phyloP scores from a whole-genome alignment of 345 rosid genomes.

The Eucalyptus caleyi region DNA sequence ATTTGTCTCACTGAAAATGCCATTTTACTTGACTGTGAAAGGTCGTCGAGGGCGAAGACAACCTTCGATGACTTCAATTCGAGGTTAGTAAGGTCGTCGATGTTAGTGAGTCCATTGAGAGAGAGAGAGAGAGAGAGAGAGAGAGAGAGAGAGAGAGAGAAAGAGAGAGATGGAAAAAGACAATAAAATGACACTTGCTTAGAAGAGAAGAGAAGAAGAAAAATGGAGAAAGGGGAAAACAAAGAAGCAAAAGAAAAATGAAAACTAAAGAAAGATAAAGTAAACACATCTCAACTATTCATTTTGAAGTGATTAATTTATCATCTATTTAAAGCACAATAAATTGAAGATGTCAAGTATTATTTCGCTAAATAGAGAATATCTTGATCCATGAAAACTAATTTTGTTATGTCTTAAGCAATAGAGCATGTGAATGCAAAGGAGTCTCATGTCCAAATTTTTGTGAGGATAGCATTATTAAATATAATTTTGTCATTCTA shows the following conservation, averaged over 20 bases:
- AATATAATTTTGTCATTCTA: background rate
- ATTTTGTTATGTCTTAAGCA: background rate
- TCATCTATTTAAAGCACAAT: background rate
- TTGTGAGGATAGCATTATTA: background rate
- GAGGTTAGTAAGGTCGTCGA: background rate
- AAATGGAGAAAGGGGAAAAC: background rate
- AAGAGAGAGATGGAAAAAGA: background rate
- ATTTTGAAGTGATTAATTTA: background rate
- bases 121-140: background rate
- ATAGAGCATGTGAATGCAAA: background rate
- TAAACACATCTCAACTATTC: background rate
- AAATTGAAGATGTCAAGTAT: background rate
- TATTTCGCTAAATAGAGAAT: background rate
- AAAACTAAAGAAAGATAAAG: background rate
- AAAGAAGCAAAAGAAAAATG: background rate
- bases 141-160: background rate
- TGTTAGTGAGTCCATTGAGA: background rate
- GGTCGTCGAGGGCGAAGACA: background rate
- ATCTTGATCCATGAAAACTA: background rate
- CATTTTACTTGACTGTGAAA: background rate
- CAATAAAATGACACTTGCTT: background rate
- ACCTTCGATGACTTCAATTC: background rate
- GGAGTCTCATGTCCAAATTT: background rate
- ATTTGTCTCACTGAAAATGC: background rate
- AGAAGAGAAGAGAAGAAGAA: background rate